A percentile compares a stretch with the other conserved stretches of the same genome.
phyloP scores from a whole-genome alignment of 805 yeast species.

The Candida glaebosa region DNA sequence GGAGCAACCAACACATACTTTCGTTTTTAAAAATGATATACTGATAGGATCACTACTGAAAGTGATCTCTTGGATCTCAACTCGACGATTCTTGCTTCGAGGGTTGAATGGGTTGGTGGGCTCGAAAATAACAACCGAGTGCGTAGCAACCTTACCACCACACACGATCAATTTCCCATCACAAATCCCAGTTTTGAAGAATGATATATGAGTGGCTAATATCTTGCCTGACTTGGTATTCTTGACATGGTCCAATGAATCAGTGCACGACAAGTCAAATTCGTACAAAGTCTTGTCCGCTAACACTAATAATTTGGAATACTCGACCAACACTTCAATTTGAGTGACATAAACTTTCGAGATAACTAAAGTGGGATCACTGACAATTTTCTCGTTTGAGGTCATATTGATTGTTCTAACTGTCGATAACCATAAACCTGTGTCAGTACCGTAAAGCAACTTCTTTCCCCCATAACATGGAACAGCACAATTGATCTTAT shows the following conservation, averaged over 20 bases:
- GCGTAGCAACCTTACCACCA: constrained; percentile 81
- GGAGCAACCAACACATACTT: constrained; percentile 91
- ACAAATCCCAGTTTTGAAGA: constrained; percentile 91
- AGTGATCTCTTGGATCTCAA: constrained; percentile 69
- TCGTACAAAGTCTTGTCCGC: constrained; percentile 80
- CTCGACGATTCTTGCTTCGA: constrained; percentile 59
- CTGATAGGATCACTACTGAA: constrained; percentile 90
- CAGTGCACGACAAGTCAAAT: constrained; percentile 58
- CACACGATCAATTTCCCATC: constrained; percentile 85
- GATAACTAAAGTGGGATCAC: constrained; percentile 74
- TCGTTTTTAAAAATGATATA: constrained; percentile 83
- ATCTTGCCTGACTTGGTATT: constrained; percentile 69
- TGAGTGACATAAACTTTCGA: constrained; percentile 78
- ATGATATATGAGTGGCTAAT: constrained; percentile 80
- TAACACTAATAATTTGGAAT: constrained; percentile 74
- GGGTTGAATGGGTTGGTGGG: constrained; percentile 76
- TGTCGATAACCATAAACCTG: constrained; percentile 84
- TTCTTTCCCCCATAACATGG: constrained; percentile 95
- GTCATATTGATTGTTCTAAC: constrained; percentile 52
- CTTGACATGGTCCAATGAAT: constrained; percentile 44
- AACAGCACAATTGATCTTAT: constrained; percentile 85
- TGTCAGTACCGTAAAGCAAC: constrained; percentile 84
- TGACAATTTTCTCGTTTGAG: constrained; percentile 48
- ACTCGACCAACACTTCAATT: constrained; percentile 87
- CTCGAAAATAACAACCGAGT: constrained; percentile 81